These are phyloP conservation scores for Tuctoria greenei DNA, from an alignment of 176 grass and related monocot genomes.

Conservation along the genomic window DNA sequence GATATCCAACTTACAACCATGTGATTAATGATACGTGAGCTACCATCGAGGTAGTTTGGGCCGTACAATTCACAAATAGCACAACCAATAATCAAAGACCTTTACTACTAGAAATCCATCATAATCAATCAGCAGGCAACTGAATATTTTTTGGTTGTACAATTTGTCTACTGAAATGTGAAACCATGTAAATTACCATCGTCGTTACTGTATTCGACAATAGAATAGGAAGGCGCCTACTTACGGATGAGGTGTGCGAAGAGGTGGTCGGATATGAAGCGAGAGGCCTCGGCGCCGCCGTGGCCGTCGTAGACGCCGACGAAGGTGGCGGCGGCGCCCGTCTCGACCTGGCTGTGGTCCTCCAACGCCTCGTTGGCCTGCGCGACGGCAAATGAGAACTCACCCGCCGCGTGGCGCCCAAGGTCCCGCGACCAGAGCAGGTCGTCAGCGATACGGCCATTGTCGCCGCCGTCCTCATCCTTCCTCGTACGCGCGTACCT, in stretches of 20 bases:
- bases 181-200: neutral
- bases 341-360: slow-evolving; percentile 84
- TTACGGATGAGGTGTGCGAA: slow-evolving; percentile 68
- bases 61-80: neutral
- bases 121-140: neutral
- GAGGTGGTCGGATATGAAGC: slow-evolving; percentile 71
- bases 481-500: slow-evolving; percentile 64
- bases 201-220: neutral
- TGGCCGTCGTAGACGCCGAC: slow-evolving; percentile 83
- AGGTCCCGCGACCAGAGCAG: slow-evolving; percentile 77
- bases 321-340: slow-evolving; percentile 53
- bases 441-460: slow-evolving; percentile 44
- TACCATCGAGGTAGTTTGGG: neutral
- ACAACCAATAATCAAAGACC: neutral
- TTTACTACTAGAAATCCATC: neutral
- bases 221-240: slow-evolving; percentile 10
- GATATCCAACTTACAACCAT: neutral
- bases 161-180: neutral
- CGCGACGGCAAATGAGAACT: slow-evolving; percentile 72
- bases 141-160: no score
- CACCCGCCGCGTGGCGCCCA: slow-evolving; percentile 62
- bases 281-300: slow-evolving; percentile 66
- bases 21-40: neutral
- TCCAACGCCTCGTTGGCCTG: slow-evolving; percentile 81
- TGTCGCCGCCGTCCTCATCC: slow-evolving; percentile 56